A percentile compares a stretch with the other conserved stretches of the same genome.
These are phyloP conservation scores for Tuber magnatum DNA, from an alignment of 495 filamentous ascomycete species.

Conservation along the genomic window DNA sequence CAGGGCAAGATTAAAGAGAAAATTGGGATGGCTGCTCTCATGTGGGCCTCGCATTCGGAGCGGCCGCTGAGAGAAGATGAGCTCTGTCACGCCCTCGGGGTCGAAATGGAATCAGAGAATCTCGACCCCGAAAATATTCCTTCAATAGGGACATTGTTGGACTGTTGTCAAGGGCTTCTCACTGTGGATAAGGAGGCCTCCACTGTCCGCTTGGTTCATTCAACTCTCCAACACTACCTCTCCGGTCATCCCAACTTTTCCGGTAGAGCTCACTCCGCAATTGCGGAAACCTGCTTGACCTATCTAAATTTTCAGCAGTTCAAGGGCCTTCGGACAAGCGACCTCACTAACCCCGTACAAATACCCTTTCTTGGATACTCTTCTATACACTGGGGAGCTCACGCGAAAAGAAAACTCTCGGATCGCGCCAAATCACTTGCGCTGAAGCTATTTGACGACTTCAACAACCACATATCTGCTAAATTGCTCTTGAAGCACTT, in stretches of 20 bases:
- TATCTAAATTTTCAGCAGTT: not conserved
- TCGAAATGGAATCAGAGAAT: not conserved
- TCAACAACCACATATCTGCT: not conserved
- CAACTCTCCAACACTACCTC: not conserved
- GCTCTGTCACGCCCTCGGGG: not conserved
- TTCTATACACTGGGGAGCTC: not conserved
- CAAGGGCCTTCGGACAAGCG: not conserved
- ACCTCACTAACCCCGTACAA: not conserved
- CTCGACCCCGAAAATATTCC: not conserved
- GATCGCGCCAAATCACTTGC: not conserved
- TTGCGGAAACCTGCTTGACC: not conserved
- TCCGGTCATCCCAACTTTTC: not conserved
- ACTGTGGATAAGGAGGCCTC: not conserved
- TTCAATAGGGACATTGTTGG: not conserved
- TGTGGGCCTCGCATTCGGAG: not conserved
- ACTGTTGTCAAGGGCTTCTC: not conserved
- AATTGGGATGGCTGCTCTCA: not conserved
- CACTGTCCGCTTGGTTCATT: not conserved
- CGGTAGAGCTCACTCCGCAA: not conserved
- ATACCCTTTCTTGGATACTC: not conserved
- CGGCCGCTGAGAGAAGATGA: not conserved
- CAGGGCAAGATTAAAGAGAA: not conserved
- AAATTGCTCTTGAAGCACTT: not conserved
- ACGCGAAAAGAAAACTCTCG: not conserved
- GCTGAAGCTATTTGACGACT: not conserved